Evolutionary conservation across 441 rosid genomes (phyloP).

Genomic region (Croton laevigatus): DNA sequence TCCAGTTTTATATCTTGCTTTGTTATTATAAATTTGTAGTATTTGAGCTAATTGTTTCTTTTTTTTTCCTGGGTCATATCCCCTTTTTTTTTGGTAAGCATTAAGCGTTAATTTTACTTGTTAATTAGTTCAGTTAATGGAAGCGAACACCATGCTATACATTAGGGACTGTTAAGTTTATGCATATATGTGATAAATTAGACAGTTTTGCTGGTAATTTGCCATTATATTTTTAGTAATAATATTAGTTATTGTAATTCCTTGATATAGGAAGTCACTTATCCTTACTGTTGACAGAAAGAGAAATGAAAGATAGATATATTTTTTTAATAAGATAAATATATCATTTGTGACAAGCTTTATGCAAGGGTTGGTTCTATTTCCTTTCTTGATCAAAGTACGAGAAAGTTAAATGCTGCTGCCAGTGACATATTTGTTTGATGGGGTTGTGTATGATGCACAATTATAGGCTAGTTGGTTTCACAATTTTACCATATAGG

Average conservation of each 20-base stretch:
- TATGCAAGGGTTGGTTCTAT: background rate
- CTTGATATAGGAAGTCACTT: no score
- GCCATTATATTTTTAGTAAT: no score
- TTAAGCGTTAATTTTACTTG: background rate
- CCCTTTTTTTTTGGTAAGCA: background rate
- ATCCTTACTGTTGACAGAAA: background rate
- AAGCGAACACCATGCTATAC: background rate
- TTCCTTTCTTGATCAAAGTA: background rate
- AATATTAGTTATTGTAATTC: no score
- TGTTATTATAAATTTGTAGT: background rate
- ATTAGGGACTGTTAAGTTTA: background rate
- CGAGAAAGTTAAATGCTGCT: background rate
- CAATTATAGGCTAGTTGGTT: no score
- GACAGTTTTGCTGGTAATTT: background rate
- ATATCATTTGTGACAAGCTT: background rate
- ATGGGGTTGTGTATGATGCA: background rate
- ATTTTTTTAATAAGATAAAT: no score
- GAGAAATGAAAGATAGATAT: background rate
- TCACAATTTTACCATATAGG: background rate
- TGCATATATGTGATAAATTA: background rate
- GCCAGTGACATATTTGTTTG: background rate
- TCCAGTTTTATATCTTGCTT: background rate
- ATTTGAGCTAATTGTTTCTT: background rate
- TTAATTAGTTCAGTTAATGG: background rate
- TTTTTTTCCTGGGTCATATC: background rate